Conservation (phyloP, 345 rosid genomes). For the Iberis pinnata region DNA sequence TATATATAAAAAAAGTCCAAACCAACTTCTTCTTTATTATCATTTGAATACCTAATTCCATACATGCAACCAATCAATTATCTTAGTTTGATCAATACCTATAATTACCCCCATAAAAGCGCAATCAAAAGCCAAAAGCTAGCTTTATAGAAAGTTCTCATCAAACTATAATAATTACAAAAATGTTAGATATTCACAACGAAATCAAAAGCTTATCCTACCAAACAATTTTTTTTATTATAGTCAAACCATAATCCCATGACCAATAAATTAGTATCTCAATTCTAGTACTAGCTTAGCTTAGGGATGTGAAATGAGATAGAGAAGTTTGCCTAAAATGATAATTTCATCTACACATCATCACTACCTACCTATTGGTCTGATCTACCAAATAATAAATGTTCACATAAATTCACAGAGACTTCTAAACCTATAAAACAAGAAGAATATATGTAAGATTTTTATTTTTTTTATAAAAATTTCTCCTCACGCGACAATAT, state of each 20-base stretch:
- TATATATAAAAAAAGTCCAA: too few species aligned
- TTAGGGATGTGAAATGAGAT: constrained; percentile 7
- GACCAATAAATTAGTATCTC: not conserved
- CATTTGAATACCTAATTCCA: too few species aligned
- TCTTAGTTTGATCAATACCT: not conserved
- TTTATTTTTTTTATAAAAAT: too few species aligned
- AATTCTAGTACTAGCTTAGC: not conserved
- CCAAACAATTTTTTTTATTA: constrained; percentile 15
- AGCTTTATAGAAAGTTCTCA: not conserved
- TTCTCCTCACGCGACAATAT: too few species aligned
- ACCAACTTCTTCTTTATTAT: too few species aligned
- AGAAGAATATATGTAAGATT: constrained; percentile 3
- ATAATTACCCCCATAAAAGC: not conserved
- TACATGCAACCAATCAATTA: too few species aligned
- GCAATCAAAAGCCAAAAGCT: not conserved
- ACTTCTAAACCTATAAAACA: not conserved
- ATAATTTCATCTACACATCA: not conserved
- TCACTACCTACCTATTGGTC: constrained; percentile 25
- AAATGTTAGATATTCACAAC: not conserved
- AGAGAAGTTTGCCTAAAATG: not conserved
- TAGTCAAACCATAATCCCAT: too few species aligned
- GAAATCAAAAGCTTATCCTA: constrained; percentile 22
- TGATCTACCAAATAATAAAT: constrained; percentile 7
- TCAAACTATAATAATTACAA: constrained; percentile 2
- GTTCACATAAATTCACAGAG: too few species aligned